Conservation (phyloP, 2,329 filamentous ascomycete genomes). For the Hypoxylon sp. region DNA sequence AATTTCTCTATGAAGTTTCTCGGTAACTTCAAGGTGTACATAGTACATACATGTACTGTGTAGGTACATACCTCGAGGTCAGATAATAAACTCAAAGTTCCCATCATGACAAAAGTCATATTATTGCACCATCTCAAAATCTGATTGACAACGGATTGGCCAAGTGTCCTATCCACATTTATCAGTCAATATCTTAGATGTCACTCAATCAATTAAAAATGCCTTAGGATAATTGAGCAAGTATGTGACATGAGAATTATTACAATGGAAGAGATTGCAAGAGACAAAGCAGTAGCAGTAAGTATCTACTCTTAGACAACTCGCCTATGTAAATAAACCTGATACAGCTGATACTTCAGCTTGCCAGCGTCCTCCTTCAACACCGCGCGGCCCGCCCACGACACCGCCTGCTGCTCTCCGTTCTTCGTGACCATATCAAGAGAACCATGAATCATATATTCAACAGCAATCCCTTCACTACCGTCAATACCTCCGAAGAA, state of each 20-base stretch:
- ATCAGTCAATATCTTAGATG: neutral
- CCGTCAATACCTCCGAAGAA: slow-evolving; percentile 49
- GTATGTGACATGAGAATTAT: too few relatives aligned
- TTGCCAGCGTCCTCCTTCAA: slow-evolving; percentile 45
- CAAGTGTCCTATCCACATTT: neutral
- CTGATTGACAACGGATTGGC: slow-evolving; percentile 3
- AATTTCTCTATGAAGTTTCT: neutral
- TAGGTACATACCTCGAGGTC: neutral
- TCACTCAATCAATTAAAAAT: too few relatives aligned
- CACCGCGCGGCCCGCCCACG: slow-evolving; percentile 55
- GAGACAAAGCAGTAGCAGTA: neutral
- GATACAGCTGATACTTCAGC: slow-evolving; percentile 54
- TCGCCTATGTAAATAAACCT: slow-evolving; percentile 54
- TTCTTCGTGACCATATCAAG: slow-evolving; percentile 47
- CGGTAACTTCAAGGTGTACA: slow-evolving; percentile 13
- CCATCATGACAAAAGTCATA: slow-evolving; percentile 24
- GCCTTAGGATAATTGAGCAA: too few relatives aligned
- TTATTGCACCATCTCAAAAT: slow-evolving; percentile 30
- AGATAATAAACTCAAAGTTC: slow-evolving; percentile 18
- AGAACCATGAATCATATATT: slow-evolving; percentile 56
- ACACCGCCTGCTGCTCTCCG: slow-evolving; percentile 41
- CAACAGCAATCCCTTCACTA: slow-evolving; percentile 44
- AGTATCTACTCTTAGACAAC: neutral
- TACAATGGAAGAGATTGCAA: neutral
- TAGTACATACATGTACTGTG: neutral